Evolutionary conservation across 768 basidiomycete species (phyloP), one percentile per base, ranked within the genome.

Genomic region (Dentipellis fragilis): DNA sequence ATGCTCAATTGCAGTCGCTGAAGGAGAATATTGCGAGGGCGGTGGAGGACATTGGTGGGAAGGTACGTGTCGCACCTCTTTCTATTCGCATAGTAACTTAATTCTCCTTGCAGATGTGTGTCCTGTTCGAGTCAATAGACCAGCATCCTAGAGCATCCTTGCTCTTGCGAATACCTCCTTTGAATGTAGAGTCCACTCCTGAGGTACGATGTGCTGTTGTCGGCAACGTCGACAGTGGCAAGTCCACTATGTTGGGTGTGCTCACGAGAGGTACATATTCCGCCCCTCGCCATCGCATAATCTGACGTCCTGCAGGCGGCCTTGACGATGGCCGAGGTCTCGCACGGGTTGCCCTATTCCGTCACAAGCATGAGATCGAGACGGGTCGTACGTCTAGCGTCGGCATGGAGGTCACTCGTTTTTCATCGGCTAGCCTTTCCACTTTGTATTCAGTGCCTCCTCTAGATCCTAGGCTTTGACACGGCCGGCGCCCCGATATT

Each of bases 331-430:
- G 89, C 23, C 74, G 87, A 67, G 88, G 87, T 0, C 79, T 81
- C 51, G 87, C 88, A 0, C 87, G 95, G 52, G 87, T 97, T 4
- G 84, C 85, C 3, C 73, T 99, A 8, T 98, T 98, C 70, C 78
- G 95, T 54, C 96, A 99, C 67, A 96, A 97, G 67, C 96, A 99
- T 65, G 96, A 99, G 70, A 76, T 97, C 53, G 96, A 98, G 72
- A 93, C 88, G 17, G 95, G 95, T 6, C 75, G 96, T 51, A 99
- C 96, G 0, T 93, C 89, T 21, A 92, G 89, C 58, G 91, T 98
- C 45, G 96, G 96, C 19, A 94, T 96, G 86, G 96, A 99, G 79
- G 92, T 93, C 58, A 56, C 76, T 57, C n/a, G 6, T 9, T 36
- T 7, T 1, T 22, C 16, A 39, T 36, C 19, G 4, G 16, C 49